A percentile compares a stretch with the other conserved stretches of the same genome.
Conservation (phyloP, 306 rosid genomes). For the Geum urbanum region DNA sequence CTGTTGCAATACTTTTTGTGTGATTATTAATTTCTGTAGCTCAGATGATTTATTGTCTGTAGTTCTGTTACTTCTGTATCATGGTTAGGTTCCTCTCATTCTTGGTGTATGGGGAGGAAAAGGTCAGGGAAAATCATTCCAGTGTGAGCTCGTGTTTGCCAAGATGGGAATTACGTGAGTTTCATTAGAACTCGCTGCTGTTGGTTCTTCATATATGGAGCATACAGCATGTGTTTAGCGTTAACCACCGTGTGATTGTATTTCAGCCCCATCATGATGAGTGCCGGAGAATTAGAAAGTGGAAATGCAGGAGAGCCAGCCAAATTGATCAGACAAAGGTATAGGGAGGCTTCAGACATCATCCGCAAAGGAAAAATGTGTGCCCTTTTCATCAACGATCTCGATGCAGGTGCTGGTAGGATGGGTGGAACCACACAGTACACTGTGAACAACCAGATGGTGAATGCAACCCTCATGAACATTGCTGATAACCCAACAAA, state of each 20-base stretch:
- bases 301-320: conserved; percentile 56
- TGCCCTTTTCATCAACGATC: conserved; percentile 53
- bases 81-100: conserved; percentile 37
- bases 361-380: conserved; percentile 57
- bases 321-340: conserved; percentile 43
- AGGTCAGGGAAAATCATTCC: conserved; percentile 55
- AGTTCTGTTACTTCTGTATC: neutral
- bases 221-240: neutral
- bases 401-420: conserved; percentile 60
- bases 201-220: neutral
- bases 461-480: conserved; percentile 60
- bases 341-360: conserved; percentile 43
- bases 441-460: conserved; percentile 65
- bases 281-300: conserved; percentile 50
- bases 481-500: conserved; percentile 58
- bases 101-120: conserved; percentile 52
- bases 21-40: conserved; percentile 12
- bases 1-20: neutral
- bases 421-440: conserved; percentile 57
- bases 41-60: neutral
- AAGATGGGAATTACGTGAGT: conserved; percentile 51
- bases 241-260: neutral
- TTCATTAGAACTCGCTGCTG: neutral
- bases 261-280: conserved; percentile 52
- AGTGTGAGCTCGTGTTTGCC: conserved; percentile 50